Percentiles rank a stretch among this genome's conserved stretches.
phyloP scores from a whole-genome alignment of 257 asterid species.

The Solanum sitiens region DNA sequence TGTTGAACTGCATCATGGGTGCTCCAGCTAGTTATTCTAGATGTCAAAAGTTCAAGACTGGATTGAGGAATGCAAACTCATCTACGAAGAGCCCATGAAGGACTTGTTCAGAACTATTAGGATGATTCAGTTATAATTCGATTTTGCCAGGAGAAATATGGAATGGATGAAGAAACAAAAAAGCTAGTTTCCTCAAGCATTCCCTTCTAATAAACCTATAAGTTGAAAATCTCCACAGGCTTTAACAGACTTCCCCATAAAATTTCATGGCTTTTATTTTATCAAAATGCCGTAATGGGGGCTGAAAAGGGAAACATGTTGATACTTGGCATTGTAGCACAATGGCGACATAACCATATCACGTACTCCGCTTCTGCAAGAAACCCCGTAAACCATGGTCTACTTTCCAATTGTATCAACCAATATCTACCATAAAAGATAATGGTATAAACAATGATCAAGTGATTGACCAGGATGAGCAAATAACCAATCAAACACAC shows the following conservation, averaged over 20 bases:
- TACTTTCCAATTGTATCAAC: neutral
- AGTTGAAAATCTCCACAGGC: neutral
- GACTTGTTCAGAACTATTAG: neutral
- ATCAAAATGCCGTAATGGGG: neutral
- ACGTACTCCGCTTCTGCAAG: neutral
- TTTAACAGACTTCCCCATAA: neutral
- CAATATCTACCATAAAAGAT: neutral
- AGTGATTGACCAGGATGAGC: neutral
- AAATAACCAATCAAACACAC: neutral
- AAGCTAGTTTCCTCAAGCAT: neutral
- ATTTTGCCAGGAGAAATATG: neutral
- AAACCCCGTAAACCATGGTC: neutral
- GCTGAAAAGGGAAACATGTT: neutral
- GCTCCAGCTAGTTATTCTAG: neutral
- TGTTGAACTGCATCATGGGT: neutral
- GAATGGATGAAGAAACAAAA: neutral
- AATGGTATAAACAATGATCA: neutral
- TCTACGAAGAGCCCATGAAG: neutral
- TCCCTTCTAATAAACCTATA: neutral
- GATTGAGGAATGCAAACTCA: neutral
- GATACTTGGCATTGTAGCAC: neutral
- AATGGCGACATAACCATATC: neutral
- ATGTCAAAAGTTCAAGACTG: neutral
- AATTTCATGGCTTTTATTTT: neutral
- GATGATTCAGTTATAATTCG: neutral